Conservation (phyloP, 2,329 filamentous ascomycete species). For the Neofusicoccum ribis region DNA sequence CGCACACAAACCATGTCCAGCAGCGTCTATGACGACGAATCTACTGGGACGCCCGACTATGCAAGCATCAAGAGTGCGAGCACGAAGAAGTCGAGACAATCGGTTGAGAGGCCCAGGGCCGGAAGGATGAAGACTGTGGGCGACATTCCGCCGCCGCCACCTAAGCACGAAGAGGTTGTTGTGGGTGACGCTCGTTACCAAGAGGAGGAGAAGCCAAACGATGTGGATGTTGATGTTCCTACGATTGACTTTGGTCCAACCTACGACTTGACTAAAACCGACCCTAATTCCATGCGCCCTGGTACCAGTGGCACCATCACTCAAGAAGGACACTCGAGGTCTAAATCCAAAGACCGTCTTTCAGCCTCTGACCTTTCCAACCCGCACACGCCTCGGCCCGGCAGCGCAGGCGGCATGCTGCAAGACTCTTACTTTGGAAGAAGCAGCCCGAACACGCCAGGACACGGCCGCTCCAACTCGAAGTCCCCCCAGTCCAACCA, state of each 20-base stretch:
- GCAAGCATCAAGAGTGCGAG: conserved; percentile 61
- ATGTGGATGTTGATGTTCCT: conserved; percentile 60
- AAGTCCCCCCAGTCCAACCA: conserved; percentile 26
- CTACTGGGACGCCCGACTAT: conserved; percentile 73
- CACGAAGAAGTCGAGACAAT: conserved; percentile 39
- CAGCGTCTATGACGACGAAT: conserved; percentile 63
- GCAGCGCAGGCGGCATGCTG: conserved; percentile 30
- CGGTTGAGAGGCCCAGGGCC: conserved; percentile 66
- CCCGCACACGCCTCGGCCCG: conserved; percentile 8
- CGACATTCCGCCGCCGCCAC: conserved; percentile 27
- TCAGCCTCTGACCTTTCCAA: conserved; percentile 3
- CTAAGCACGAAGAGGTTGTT: conserved; percentile 44
- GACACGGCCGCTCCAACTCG: conserved; percentile 42
- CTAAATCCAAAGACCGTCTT: conserved; percentile 1
- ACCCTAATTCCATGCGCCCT: conserved; percentile 52
- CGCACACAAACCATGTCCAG: conserved; percentile 41
- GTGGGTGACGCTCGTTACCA: conserved; percentile 50
- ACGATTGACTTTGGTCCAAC: conserved; percentile 85
- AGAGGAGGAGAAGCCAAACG: conserved; percentile 31
- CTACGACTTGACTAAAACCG: conserved; percentile 62
- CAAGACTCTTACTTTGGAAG: conserved; percentile 33
- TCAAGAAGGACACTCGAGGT: background rate
- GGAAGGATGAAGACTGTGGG: conserved; percentile 81
- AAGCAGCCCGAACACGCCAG: conserved; percentile 41
- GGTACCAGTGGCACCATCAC: conserved; percentile 56